Base-by-base conservation (phyloP, 768 basidiomycete species). In the Cytidiella melzeri region DNA sequence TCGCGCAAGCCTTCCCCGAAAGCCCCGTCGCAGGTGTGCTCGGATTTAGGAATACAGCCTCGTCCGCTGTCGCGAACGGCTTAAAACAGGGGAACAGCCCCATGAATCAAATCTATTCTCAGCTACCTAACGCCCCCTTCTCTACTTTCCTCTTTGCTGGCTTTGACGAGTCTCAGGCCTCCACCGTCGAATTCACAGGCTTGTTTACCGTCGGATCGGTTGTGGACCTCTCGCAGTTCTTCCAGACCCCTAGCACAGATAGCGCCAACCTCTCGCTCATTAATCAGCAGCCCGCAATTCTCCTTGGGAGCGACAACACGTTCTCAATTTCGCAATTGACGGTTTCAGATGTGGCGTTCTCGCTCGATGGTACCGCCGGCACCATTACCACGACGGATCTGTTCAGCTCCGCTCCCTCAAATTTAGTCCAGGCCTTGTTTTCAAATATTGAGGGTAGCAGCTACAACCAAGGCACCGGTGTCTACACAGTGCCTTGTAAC, bases 91-190 rank as follows among this genome's bases (percentile, higher is more conserved):
- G 48, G 12, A 25, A 49, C 24, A 54, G 52, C 43, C 47, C 48
- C 36, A 28, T 54, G 30, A 48, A 54, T 34, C 12, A 38, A 10
- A 3, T 54, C n/a, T 15, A 23, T 49, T 13, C 30, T 43, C 13
- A 27, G 13, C 3, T 45, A 50, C 26, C 21, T 1, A 37, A 43
- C 2, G 24, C 21, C 34, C 52, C 52, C 5, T 55, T 20, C 28
- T 19, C 43, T 39, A 50, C 53, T 4, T 27, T 55, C 39, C 50
- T 55, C 19, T 50, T 43, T 34, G 18, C 48, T n/a, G 51, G 51
- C 7, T 27, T 40, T n/a, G 39, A 47, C 20, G 45, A 34, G 9
- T n/a, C 25, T 12, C 20, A 43, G 12, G 24, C 3, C n/a, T 5
- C 19, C 19, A 36, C 12, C 21, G 38, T n/a, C 43, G 20, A 11